Evolutionary conservation across 106 monocot species (phyloP), one percentile per base, ranked within the genome.

Genomic region (Dendrobium catenatum): DNA sequence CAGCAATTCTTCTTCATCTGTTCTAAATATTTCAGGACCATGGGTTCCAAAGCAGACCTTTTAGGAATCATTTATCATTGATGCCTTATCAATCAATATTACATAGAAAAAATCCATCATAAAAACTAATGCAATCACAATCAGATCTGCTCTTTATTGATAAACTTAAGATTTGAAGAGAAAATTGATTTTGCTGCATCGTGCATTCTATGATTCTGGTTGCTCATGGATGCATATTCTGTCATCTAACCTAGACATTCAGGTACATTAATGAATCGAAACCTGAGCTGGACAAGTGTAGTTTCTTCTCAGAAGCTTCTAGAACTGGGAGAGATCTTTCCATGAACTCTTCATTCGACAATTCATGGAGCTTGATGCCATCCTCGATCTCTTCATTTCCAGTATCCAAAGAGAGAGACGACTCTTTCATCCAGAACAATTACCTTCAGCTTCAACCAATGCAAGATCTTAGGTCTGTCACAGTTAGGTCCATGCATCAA

Each of bases 291-390:
- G 89, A 85, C 29, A 89, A 86, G 74, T 84, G 82, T 37, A 87
- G 89, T 75, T 89, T 88, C 78, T 83, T 87, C 18, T 87, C 84
- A 44, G 89, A 87, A 81, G 78, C 86, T 46, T 89, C 90, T 73
- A 89, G 83, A 61, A 89, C 80, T 80, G 79, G 76, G 46, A 87
- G 86, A 44, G 82, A 79, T 40, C 42, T 89, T 41, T 84, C 78
- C 4, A 82, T 83, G 37, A 83, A 88, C 56, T 85, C 88, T 22
- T 85, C 89, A 29, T 68, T 68, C 4, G 72, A 88, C n/a, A 87
- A 90, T 70, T 73, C 88, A 55, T 88, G 89, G 92, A 43, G 81
- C 22, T 51, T 85, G 72, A 85, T 88, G 88, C 88, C 90, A 16
- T 85, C 90, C 37, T 81, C 79, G 10, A 51, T 82, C 8, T 59